Conservation (phyloP, 2,329 filamentous ascomycete genomes). For the Colletotrichum tropicale region DNA sequence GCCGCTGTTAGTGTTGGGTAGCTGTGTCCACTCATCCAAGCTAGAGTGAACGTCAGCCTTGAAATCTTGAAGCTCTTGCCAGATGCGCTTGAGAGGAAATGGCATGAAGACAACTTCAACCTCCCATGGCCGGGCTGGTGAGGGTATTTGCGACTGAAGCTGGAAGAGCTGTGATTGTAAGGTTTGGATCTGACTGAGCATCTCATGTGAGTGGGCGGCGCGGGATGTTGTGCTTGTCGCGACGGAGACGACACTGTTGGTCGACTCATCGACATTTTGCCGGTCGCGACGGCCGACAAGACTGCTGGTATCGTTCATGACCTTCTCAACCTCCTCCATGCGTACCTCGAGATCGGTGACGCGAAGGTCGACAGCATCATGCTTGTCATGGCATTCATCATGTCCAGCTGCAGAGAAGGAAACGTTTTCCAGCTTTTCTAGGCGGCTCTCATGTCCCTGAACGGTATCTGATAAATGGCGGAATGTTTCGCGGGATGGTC, state of each 20-base stretch:
- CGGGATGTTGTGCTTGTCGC: conserved; percentile 46
- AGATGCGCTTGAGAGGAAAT: conserved; percentile 64
- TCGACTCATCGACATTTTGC: conserved; percentile 46
- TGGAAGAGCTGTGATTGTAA: conserved; percentile 56
- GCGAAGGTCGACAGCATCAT: conserved; percentile 70
- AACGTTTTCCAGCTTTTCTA: conserved; percentile 72
- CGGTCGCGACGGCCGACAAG: conserved; percentile 38
- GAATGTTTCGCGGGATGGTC: conserved; percentile 39
- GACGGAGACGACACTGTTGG: conserved; percentile 51
- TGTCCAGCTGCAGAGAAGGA: conserved; percentile 71
- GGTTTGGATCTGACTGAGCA: conserved; percentile 54
- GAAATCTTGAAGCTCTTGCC: conserved; percentile 57
- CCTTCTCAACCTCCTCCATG: conserved; percentile 63
- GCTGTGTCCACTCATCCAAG: conserved; percentile 60
- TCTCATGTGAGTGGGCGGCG: conserved; percentile 46
- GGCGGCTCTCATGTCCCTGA: conserved; percentile 64
- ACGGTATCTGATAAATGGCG: conserved; percentile 57
- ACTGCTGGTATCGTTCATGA: conserved; percentile 51
- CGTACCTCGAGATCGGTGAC: conserved; percentile 72
- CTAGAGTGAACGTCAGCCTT: conserved; percentile 35
- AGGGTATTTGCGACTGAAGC: conserved; percentile 67
- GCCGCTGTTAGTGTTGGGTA: conserved; percentile 52
- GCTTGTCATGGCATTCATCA: conserved; percentile 71
- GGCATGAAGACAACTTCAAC: conserved; percentile 79
- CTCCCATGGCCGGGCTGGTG: conserved; percentile 69